Evolutionary conservation across 257 asterid genomes (phyloP).

Genomic region (Plantago major): DNA sequence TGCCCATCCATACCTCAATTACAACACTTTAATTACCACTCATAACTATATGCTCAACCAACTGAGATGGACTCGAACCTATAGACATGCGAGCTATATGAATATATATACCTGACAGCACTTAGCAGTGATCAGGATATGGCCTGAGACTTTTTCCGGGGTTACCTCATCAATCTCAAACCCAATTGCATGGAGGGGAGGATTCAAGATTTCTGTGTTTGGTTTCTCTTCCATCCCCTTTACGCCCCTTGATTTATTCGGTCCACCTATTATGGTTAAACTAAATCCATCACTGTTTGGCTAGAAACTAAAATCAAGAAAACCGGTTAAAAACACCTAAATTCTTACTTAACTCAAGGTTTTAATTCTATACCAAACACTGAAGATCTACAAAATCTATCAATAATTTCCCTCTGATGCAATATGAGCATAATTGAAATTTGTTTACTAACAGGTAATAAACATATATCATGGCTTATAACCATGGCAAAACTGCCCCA

Average conservation of each 20-base stretch:
- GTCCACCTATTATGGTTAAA: not conserved
- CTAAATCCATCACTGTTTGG: too few relatives aligned
- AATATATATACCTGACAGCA: conserved; percentile 58
- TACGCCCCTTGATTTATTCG: not conserved
- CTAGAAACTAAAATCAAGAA: too few relatives aligned
- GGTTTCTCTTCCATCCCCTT: conserved; percentile 8
- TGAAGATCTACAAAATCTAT: too few relatives aligned
- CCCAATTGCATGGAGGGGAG: conserved; percentile 51
- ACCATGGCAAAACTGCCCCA: too few relatives aligned
- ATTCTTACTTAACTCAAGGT: too few relatives aligned
- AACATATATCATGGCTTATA: too few relatives aligned
- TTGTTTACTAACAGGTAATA: too few relatives aligned
- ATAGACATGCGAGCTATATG: not conserved
- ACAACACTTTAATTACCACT: not conserved
- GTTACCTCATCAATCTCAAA: conserved; percentile 65
- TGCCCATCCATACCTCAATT: not conserved
- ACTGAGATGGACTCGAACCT: not conserved
- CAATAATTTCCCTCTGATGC: too few relatives aligned
- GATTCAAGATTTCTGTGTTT: conserved; percentile 44
- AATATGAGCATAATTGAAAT: too few relatives aligned
- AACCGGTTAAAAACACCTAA: too few relatives aligned
- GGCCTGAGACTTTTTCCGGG: conserved; percentile 56
- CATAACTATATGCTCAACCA: not conserved
- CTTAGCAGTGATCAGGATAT: conserved; percentile 43
- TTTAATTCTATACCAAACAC: too few relatives aligned